phyloP scores from a whole-genome alignment of 2,329 filamentous ascomycete genomes.

The Diaporthe destruens region DNA sequence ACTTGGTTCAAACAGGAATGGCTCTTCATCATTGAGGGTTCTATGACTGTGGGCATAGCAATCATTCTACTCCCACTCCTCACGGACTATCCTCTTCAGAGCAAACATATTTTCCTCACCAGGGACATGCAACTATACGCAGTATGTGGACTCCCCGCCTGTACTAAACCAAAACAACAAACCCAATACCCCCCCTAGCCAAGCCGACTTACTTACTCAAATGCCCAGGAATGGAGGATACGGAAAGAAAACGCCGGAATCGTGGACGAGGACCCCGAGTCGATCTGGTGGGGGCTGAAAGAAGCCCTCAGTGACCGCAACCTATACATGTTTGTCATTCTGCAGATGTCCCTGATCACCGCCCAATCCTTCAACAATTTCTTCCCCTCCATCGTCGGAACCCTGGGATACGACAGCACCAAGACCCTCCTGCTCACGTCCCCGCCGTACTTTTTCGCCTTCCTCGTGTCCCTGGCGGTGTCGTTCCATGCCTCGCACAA shows the following conservation, averaged over 20 bases:
- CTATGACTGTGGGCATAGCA: slow-evolving; percentile 52
- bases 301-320: slow-evolving; percentile 42
- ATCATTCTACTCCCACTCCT: slow-evolving; percentile 43
- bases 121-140: slow-evolving; percentile 40
- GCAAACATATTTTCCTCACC: slow-evolving; percentile 41
- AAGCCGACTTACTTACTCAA: background rate
- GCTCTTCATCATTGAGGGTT: slow-evolving; percentile 55
- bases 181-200: background rate
- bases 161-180: no score
- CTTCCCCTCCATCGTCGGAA: slow-evolving; percentile 43
- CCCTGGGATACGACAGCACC: slow-evolving; percentile 43
- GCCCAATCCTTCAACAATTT: slow-evolving; percentile 44
- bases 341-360: slow-evolving; percentile 46
- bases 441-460: slow-evolving; percentile 44
- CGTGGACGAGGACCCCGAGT: slow-evolving; percentile 45
- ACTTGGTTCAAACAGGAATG: slow-evolving; percentile 44
- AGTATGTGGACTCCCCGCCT: background rate
- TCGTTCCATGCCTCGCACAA: slow-evolving; percentile 46
- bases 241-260: slow-evolving; percentile 47
- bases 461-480: slow-evolving; percentile 41
- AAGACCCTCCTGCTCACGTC: slow-evolving; percentile 38
- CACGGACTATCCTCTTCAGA: slow-evolving; percentile 43
- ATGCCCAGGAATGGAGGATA: slow-evolving; percentile 46
- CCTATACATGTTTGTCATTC: slow-evolving; percentile 46
- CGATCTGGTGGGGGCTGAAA: slow-evolving; percentile 42